Base-by-base conservation (phyloP, 768 basidiomycete genomes). In the Candolleomyces efflorescens region DNA sequence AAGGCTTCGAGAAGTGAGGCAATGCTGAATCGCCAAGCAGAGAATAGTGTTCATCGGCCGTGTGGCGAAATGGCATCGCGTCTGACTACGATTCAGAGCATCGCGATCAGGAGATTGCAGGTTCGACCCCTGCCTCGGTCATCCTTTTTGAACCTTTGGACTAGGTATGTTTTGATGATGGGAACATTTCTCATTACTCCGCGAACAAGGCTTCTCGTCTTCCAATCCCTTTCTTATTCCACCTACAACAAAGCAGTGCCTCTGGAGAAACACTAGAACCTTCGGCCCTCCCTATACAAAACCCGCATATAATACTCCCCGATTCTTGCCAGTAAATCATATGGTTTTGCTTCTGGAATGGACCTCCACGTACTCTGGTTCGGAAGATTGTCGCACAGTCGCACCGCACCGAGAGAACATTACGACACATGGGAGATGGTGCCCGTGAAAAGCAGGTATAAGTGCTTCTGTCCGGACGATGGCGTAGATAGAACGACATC, bases 41-140 rank as follows among this genome's bases (percentile, higher is more conserved):
- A n/a, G n/a, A n/a, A n/a, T 39, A 39, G 17, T 9, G 1, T 2
- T 43, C 41, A 32, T 32, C 41, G 41, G 41, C 41, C 41, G 41
- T 43, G 15, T 89, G 88, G 88, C 87, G 87, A 88, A 90, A 89
- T 89, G 88, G 88, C 87, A 90, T 89, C 87, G 88, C 87, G 87
- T 89, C 86, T 89, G 87, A 89, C 88, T 89, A 87, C 87, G 86
- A 65, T 89, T 89, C 88, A 90, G 87, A 32, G 5, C 11, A 1
- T 32, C 32, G 32, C 32, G 32, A 89, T 89, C 88, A 90, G 87
- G 87, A 90, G 88, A 88, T 89, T 89, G 87, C 86, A 90, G 87
- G 89, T 90, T 90, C 87, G 86, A 90, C 79, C 83, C 87, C 87
- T 90, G 86, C 84, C 18, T 51, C 49, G 56, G 56, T 58, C 56